Base-by-base conservation (phyloP, 352 stramenopile species). In the Phytophthora constricta region DNA sequence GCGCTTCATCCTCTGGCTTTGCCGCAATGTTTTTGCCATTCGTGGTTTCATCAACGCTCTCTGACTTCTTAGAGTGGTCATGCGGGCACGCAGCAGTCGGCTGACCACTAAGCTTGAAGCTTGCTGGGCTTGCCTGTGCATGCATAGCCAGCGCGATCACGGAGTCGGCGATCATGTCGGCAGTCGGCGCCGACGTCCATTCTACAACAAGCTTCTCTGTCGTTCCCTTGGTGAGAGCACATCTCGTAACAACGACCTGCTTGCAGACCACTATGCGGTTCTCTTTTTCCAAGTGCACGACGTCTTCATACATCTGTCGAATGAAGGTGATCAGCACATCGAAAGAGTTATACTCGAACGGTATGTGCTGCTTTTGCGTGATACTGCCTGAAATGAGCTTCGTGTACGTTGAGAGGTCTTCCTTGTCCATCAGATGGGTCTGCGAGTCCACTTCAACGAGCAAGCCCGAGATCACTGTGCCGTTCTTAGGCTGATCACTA, bases 91-190 rank as follows among this genome's bases (percentile, higher is more conserved):
- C 87, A 11, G 88, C 86, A 0, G 72, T 91, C 19, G 84, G 84
- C 57, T 95, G 84, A 8, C 76, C 72, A 62, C 83, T 90, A 22
- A 95, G 59, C 70, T 96, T 94, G 64, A 96, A 94, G 42, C 84
- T 89, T 22, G 85, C 86, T 5, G 83, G 85, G 59, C 87, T 93
- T 46, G 89, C 87, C 61, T 95, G 84, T 2, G 86, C 90, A 63
- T 99, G 96, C 91, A 99, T 98, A n/a, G 97, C 86, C 13, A 99
- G 76, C 17, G 92, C 94, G 39, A 98, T 95, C n/a, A 98, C 80
- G 17, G 95, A 97, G 83, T 99, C 97, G 19, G 96, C 97, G 57
- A 99, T 95, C 70, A 98, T 96, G 69, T 99, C 97, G 7, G 90
- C 93, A 4, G 91, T 97, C n/a, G 96, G 93, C 34, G 91, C 94